A percentile compares a stretch with the other conserved stretches of the same genome.
Evolutionary conservation across 2,329 filamentous ascomycete genomes (phyloP).

Genomic region (Capronia americana): DNA sequence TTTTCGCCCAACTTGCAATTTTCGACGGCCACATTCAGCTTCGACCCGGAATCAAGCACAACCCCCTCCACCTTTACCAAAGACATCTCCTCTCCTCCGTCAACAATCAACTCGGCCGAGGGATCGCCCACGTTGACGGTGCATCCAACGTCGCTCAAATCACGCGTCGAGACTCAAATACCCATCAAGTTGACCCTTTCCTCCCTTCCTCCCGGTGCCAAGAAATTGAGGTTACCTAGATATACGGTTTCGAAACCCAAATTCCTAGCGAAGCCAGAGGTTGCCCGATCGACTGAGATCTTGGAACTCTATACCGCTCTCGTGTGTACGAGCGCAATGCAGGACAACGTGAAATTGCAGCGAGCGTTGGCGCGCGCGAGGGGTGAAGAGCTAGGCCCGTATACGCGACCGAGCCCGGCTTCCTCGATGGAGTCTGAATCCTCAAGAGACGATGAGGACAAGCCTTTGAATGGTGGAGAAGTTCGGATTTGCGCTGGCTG

Average conservation of each 20-base stretch:
- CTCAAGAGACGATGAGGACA: slow-evolving; percentile 69
- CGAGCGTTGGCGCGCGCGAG: slow-evolving; percentile 69
- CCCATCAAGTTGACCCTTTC: slow-evolving; percentile 81
- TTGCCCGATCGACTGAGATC: slow-evolving; percentile 72
- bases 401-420: slow-evolving; percentile 49
- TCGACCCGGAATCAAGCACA: slow-evolving; percentile 52
- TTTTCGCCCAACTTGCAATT: slow-evolving; percentile 50
- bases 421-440: slow-evolving; percentile 50
- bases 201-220: slow-evolving; percentile 75
- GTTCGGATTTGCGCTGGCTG: slow-evolving; percentile 92
- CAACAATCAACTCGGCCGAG: slow-evolving; percentile 39
- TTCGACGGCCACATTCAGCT: slow-evolving; percentile 44
- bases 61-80: slow-evolving; percentile 40
- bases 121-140: slow-evolving; percentile 59
- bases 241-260: slow-evolving; percentile 96
- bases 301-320: slow-evolving; percentile 80
- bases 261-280: slow-evolving; percentile 74
- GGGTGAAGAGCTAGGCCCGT: slow-evolving; percentile 48
- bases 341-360: slow-evolving; percentile 68
- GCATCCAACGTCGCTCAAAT: slow-evolving; percentile 76
- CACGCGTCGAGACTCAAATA: slow-evolving; percentile 95
- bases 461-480: slow-evolving; percentile 86
- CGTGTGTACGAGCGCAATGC: slow-evolving; percentile 92
- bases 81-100: slow-evolving; percentile 39
- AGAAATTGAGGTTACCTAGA: slow-evolving; percentile 82